Base-by-base conservation (phyloP, 1,284 basidiomycete species). In the Phenoliferia sp. region DNA sequence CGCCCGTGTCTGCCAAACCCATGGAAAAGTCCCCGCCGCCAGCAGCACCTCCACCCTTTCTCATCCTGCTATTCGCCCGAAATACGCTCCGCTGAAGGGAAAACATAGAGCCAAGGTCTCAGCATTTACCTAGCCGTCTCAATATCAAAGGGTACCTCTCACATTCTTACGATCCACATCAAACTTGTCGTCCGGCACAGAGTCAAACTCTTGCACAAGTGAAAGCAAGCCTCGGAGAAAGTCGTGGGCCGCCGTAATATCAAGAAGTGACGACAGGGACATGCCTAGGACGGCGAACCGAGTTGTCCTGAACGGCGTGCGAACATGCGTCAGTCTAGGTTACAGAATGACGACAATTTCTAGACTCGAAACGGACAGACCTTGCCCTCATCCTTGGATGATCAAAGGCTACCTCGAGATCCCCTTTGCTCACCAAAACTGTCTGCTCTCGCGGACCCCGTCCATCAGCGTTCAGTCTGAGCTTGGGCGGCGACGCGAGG, bases 221-320 rank as follows among this genome's bases (percentile, higher is more conserved):
- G 86, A 86, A 39, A 87, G 81, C 26, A 92, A 81, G 19, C 86
- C 86, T 44, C 87, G 86, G 22, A 93, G 82, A 59, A 91, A 85
- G 77, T 93, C 90, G 62, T 85, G 83, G 0, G 90, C 85, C 63
- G 88, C 87, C 66, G 86, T 84, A 54, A 92, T 87, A 72, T 93
- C 90, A 65, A 92, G 84, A 7, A 91, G 80, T 66, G 78, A 70
- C 35, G 90, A 88, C 58, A 93, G 83, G 15, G 90, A 92, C 86
- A 93, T 88, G 3, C 88, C 90, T 33, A 93, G 85, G 68, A 89
- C 84, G 44, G 89, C 86, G 75, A 90, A 92, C 56, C 89, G 88
- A 72, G 84, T 84, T 44, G 90, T 90, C 64, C 90, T 64, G 4
- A 34, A 56, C 44, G 55, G 35, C 10, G 61, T 22, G 39, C 34